A percentile compares a stretch with the other conserved stretches of the same genome.
Evolutionary conservation across 352 stramenopile species (phyloP).

Genomic region (Globisporangium apiculatum): DNA sequence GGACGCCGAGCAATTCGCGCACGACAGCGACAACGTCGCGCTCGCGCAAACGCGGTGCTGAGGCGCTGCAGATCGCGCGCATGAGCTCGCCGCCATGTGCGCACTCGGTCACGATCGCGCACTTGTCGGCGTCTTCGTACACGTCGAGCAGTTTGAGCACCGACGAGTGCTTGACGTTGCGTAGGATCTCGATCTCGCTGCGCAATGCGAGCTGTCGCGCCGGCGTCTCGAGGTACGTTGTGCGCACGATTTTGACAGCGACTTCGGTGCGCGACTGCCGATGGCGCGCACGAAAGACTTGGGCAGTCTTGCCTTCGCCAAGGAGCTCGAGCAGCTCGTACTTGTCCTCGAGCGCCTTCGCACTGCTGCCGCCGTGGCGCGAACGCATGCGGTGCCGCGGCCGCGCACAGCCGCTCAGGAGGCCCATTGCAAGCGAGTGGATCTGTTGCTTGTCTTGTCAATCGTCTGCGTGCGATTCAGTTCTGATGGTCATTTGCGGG

Average conservation of each 20-base stretch:
- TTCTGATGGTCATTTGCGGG: too few relatives aligned
- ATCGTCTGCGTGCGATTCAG: neutral
- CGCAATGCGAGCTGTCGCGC: slow-evolving; percentile 61
- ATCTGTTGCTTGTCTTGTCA: neutral
- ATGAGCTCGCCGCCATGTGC: slow-evolving; percentile 59
- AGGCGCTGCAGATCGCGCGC: slow-evolving; percentile 27
- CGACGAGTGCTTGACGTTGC: slow-evolving; percentile 41
- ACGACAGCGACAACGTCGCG: slow-evolving; percentile 58
- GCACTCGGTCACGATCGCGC: slow-evolving; percentile 65
- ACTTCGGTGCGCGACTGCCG: slow-evolving; percentile 31
- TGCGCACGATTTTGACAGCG: slow-evolving; percentile 60
- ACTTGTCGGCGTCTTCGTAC: slow-evolving; percentile 57
- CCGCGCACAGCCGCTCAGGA: neutral
- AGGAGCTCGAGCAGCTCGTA: slow-evolving; percentile 70
- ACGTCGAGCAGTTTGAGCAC: slow-evolving; percentile 57
- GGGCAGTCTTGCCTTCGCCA: slow-evolving; percentile 71
- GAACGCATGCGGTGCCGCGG: neutral
- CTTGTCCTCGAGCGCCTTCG: slow-evolving; percentile 33
- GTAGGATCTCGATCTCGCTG: slow-evolving; percentile 55
- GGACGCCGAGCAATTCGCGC: slow-evolving; percentile 55
- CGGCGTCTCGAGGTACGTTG: slow-evolving; percentile 62
- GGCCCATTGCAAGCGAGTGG: neutral
- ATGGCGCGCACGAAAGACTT: slow-evolving; percentile 53
- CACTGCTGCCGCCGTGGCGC: neutral
- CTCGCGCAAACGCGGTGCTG: slow-evolving; percentile 27